These are phyloP conservation scores for Ophiosphaerella herpotricha DNA, from an alignment of 2,329 filamentous ascomycete species.

Conservation along the genomic window DNA sequence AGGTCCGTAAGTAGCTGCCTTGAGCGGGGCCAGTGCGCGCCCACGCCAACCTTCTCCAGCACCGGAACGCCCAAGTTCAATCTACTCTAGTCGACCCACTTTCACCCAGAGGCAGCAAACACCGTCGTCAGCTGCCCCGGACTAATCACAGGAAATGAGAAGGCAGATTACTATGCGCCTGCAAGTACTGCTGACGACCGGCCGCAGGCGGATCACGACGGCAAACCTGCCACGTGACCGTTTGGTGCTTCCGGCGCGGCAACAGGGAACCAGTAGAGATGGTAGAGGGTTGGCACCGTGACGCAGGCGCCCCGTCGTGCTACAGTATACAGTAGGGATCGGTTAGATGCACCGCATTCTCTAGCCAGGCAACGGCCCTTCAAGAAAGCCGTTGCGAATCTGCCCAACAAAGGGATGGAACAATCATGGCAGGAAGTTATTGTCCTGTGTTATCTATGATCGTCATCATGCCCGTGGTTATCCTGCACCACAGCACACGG, in stretches of 20 bases:
- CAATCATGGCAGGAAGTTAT: too few relatives aligned
- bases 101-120: background rate
- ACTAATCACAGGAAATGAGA: background rate
- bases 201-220: background rate
- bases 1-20: constrained; percentile 25
- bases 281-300: background rate
- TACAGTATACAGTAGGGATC: background rate
- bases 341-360: too few relatives aligned
- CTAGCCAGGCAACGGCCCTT: too few relatives aligned
- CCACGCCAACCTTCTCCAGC: background rate
- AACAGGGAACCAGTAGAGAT: background rate
- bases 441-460: too few relatives aligned
- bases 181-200: background rate
- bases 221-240: too few relatives aligned
- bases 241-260: background rate
- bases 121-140: background rate
- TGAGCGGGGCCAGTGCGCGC: constrained; percentile 11
- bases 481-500: too few relatives aligned
- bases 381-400: too few relatives aligned
- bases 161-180: background rate
- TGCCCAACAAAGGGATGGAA: too few relatives aligned
- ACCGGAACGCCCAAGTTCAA: constrained; percentile 1
- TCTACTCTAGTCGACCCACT: background rate
- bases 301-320: constrained; percentile 2
- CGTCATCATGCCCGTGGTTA: too few relatives aligned